Evolutionary conservation across 306 rosid species (phyloP).

Genomic region (Malus sieversii): DNA sequence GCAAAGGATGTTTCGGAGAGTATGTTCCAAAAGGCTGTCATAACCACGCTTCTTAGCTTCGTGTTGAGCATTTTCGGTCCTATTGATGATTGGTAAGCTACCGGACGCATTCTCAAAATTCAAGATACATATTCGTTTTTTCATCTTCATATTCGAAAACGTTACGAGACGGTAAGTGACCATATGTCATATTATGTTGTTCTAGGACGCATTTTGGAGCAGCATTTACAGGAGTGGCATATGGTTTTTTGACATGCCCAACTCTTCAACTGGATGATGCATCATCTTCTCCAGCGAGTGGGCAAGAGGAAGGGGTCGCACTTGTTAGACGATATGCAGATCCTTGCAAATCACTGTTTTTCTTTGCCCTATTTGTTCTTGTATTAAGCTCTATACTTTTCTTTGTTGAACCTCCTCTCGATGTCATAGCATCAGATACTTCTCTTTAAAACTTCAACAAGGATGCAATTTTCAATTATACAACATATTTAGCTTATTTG

Average conservation of each 20-base stretch:
- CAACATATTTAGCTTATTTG: neutral
- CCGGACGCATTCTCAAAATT: neutral
- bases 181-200: neutral
- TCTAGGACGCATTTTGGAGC: constrained; percentile 83
- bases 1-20: constrained; percentile 42
- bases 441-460: constrained; percentile 10
- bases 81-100: constrained; percentile 70
- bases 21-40: constrained; percentile 65
- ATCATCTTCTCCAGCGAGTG: constrained; percentile 36
- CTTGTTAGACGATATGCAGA: constrained; percentile 49
- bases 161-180: neutral
- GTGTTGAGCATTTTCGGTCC: constrained; percentile 61
- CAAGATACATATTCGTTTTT: neutral
- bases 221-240: constrained; percentile 63
- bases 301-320: constrained; percentile 65
- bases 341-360: constrained; percentile 54
- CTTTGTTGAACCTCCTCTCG: constrained; percentile 63
- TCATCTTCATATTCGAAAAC: neutral
- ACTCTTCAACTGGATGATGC: constrained; percentile 46
- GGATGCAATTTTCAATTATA: neutral
- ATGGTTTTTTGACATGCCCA: constrained; percentile 58
- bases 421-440: constrained; percentile 32
- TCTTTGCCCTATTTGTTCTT: constrained; percentile 50
- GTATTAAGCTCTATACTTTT: constrained; percentile 45
- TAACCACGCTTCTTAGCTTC: constrained; percentile 53